Evolutionary conservation across 208 protist genomes (phyloP).

Genomic region (Trypanosoma theileri): DNA sequence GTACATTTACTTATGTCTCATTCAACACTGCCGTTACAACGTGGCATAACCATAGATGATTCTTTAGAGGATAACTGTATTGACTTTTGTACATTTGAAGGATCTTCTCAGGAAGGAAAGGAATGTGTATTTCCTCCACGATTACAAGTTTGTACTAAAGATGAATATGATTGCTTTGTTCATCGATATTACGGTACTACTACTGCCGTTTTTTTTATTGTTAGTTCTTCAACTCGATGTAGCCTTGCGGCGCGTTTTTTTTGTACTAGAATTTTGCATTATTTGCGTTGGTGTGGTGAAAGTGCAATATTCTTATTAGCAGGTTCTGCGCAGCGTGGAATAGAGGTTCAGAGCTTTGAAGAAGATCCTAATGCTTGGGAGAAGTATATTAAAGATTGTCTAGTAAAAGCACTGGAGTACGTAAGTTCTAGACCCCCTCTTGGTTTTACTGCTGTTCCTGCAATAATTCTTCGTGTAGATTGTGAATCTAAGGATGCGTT

Average conservation of each 20-base stretch:
- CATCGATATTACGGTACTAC: conserved; percentile 41
- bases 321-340: conserved; percentile 25
- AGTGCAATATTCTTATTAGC: conserved; percentile 58
- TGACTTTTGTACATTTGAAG: conserved; percentile 29
- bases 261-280: conserved; percentile 60
- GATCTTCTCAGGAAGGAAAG: background rate
- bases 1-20: conserved; percentile 1
- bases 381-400: conserved; percentile 30
- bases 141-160: background rate
- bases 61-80: conserved; percentile 19
- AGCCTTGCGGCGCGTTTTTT: conserved; percentile 66
- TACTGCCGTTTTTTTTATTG: conserved; percentile 53
- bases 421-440: conserved; percentile 50
- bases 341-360: conserved; percentile 37
- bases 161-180: background rate
- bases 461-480: conserved; percentile 56
- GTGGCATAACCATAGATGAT: conserved; percentile 16
- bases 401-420: conserved; percentile 41
- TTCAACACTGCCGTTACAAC: conserved; percentile 16
- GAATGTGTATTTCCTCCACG: conserved; percentile 11
- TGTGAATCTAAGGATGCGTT: conserved; percentile 40
- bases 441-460: conserved; percentile 54
- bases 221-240: conserved; percentile 54
- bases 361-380: conserved; percentile 39
- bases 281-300: conserved; percentile 64